Evolutionary conservation across 768 basidiomycete species (phyloP).

Genomic region (Dioszegia crocea): DNA sequence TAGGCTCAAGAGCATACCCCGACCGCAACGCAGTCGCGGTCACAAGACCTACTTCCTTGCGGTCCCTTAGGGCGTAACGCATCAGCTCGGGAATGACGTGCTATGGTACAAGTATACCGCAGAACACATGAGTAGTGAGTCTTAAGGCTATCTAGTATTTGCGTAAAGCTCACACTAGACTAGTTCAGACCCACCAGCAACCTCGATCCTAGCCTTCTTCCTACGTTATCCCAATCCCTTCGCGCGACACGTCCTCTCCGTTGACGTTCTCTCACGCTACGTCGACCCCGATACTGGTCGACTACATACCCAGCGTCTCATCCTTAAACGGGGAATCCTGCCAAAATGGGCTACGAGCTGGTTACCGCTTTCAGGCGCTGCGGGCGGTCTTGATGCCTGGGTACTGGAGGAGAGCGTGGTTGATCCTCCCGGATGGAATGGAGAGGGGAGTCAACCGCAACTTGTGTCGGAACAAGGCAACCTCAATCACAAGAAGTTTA

Average conservation of each 20-base stretch:
- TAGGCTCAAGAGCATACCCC: no score
- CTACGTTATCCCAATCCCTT: conserved; percentile 94
- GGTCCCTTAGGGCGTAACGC: neutral
- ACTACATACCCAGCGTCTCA: conserved; percentile 79
- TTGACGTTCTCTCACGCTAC: conserved; percentile 85
- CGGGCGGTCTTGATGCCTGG: conserved; percentile 76
- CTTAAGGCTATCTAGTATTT: neutral
- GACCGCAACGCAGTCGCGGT: no score
- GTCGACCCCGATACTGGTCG: conserved; percentile 66
- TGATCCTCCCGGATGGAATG: conserved; percentile 70
- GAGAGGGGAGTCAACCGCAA: conserved; percentile 18
- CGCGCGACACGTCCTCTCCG: conserved; percentile 86
- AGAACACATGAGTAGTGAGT: conserved; percentile 41
- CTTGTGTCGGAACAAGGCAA: conserved; percentile 78
- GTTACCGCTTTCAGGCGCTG: conserved; percentile 51
- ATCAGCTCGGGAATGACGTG: conserved; percentile 3
- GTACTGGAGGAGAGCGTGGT: conserved; percentile 92
- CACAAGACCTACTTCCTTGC: no score
- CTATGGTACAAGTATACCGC: conserved; percentile 37
- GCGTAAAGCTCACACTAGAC: neutral
- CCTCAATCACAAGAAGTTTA: conserved; percentile 86
- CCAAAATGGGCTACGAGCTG: conserved; percentile 86
- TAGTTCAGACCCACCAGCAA: conserved; percentile 84
- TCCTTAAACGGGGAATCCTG: conserved; percentile 84
- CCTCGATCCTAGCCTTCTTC: conserved; percentile 88